These are phyloP conservation scores for Fusarium sp. DNA, from an alignment of 2,329 filamentous ascomycete species.

Conservation along the genomic window DNA sequence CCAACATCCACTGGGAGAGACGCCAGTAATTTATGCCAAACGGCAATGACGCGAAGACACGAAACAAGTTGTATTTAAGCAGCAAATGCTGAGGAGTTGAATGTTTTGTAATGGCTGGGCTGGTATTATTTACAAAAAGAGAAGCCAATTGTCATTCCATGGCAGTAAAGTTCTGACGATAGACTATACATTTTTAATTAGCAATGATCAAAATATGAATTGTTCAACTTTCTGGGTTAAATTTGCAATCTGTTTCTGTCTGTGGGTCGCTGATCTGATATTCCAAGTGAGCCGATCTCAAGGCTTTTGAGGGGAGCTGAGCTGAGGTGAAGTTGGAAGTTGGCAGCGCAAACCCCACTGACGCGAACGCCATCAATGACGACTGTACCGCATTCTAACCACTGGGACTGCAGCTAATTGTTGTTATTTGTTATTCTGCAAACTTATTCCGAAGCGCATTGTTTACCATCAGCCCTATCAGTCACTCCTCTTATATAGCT, in stretches of 20 bases:
- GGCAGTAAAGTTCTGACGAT: conserved; percentile 39
- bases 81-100: conserved; percentile 46
- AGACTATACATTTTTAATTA: conserved; percentile 46
- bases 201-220: conserved; percentile 38
- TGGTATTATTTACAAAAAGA: conserved; percentile 38
- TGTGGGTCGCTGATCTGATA: conserved; percentile 1
- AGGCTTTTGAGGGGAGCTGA: not conserved
- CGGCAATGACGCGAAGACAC: conserved; percentile 29
- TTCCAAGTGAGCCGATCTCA: conserved; percentile 6
- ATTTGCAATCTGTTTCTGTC: not conserved
- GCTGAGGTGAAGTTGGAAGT: conserved; percentile 28
- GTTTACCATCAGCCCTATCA: not conserved
- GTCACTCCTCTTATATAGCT: not conserved
- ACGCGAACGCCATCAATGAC: conserved; percentile 32
- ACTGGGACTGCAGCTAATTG: not conserved
- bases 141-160: conserved; percentile 37
- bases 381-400: conserved; percentile 14
- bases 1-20: conserved; percentile 80
- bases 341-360: conserved; percentile 31
- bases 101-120: conserved; percentile 43
- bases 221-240: not conserved
- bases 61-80: conserved; percentile 46
- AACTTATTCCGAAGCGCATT: not conserved
- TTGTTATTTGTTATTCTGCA: not conserved
- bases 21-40: conserved; percentile 57